Conservation (phyloP, 2,329 filamentous ascomycete genomes). For the Diaporthe sp. region DNA sequence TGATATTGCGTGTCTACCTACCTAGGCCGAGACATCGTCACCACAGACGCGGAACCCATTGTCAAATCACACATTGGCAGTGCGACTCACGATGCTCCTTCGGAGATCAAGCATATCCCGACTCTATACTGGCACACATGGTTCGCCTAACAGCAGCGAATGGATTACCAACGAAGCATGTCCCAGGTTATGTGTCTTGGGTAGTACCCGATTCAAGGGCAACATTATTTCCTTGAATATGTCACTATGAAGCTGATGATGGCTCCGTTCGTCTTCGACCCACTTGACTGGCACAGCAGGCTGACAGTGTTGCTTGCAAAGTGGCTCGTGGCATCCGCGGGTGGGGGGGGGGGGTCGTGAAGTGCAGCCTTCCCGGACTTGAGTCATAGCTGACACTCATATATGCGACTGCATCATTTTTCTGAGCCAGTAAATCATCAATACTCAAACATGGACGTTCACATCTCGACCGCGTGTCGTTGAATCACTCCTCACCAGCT, state of each 20-base stretch:
- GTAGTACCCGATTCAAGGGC: background rate
- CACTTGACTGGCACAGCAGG: background rate
- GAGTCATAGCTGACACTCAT: background rate
- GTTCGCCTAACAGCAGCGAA: too few species aligned
- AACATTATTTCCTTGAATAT: background rate
- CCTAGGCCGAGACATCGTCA: too few species aligned
- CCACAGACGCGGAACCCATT: too few species aligned
- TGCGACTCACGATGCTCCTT: too few species aligned
- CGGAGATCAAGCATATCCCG: too few species aligned
- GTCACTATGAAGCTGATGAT: background rate
- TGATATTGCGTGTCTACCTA: too few species aligned
- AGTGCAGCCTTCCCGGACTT: background rate
- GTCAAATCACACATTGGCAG: too few species aligned
- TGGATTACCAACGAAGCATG: too few species aligned
- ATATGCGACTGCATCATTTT: background rate
- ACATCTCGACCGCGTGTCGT: background rate
- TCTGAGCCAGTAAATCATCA: background rate
- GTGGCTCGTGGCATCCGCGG: background rate
- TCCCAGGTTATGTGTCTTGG: too few species aligned
- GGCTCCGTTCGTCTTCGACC: background rate
- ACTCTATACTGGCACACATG: too few species aligned
- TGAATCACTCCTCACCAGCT: background rate
- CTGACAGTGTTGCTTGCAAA: background rate
- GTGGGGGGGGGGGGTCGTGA: background rate
- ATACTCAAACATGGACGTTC: background rate